Base-by-base conservation (phyloP, 2,329 filamentous ascomycete genomes). In the Trichophyton mentagrophytes region DNA sequence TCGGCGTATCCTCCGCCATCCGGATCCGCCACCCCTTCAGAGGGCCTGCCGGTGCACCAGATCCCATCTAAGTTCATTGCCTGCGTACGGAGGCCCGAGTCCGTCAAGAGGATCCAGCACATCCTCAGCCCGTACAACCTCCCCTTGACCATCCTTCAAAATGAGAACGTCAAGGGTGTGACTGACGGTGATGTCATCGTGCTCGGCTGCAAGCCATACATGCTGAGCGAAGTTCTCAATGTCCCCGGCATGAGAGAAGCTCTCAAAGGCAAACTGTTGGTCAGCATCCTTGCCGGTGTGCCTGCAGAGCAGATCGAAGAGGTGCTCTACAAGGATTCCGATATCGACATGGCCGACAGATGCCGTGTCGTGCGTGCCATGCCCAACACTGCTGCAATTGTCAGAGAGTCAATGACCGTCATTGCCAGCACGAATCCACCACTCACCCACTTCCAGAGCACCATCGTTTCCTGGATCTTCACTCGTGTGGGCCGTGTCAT, bases 321-420 rank as follows among this genome's bases (percentile, higher is more conserved):
- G 15, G 80, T 82, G 36, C 73, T 92, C 11, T 85, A 88, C 67
- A 79, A 80, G 27, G 75, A 78, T 63, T 72, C 76, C 15, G 83
- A 72, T 78, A 58, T 60, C 53, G 64, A 58, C 6, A 58, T 63
- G 20, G 63, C 65, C 38, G 66, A 73, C 59, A 49, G 71, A 66
- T 75, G 71, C 62, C 69, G 82, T 47, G 80, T 93, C 51, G 85
- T 95, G 3, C 81, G 89, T 36, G 89, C 87, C 60, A 90, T 95
- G 83, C 89, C 89, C 66, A 95, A 95, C 76, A 91, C 88, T 0
- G 89, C 89, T 9, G 85, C 85, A 27, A 80, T 88, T 57, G 86
- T 95, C 61, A 78, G 88, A 55, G 86, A 95, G 73, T 85, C 83
- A 66, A 93, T 93, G 88, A 92, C 86, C 3, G 84, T 93, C 60